phyloP scores from a whole-genome alignment of 1,284 basidiomycete genomes.

The Ustanciosporium gigantosporum region DNA sequence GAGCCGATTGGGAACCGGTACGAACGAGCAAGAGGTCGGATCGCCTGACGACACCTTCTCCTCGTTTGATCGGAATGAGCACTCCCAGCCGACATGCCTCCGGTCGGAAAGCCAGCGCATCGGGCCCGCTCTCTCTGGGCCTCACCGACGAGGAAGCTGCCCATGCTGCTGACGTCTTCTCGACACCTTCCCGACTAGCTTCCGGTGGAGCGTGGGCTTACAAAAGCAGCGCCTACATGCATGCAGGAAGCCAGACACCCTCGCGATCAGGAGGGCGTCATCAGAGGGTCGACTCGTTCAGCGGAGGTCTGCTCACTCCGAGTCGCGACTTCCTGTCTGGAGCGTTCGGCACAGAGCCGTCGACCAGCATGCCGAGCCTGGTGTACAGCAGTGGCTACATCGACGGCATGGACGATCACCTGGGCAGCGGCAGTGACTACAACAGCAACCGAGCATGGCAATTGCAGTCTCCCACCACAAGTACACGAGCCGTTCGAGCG shows the following conservation, averaged over 20 bases:
- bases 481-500: constrained; percentile 36
- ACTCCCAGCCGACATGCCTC: constrained; percentile 37
- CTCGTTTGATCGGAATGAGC: constrained; percentile 25
- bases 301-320: constrained; percentile 31
- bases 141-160: constrained; percentile 25
- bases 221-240: constrained; percentile 9
- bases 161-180: constrained; percentile 43
- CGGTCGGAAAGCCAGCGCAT: constrained; percentile 26
- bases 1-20: constrained; percentile 33
- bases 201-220: constrained; percentile 35
- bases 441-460: constrained; percentile 37
- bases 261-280: constrained; percentile 32
- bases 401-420: constrained; percentile 22
- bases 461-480: constrained; percentile 40
- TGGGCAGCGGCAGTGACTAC: constrained; percentile 20
- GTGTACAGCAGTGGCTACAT: constrained; percentile 38
- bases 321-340: constrained; percentile 30
- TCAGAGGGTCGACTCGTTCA: constrained; percentile 36
- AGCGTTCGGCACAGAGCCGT: constrained; percentile 34
- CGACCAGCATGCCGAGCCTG: constrained; percentile 39
- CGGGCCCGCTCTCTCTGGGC: constrained; percentile 22
- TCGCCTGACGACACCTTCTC: constrained; percentile 23
- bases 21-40: constrained; percentile 9
- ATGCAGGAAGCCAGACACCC: constrained; percentile 26
- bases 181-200: constrained; percentile 45